A percentile compares a stretch with the other conserved stretches of the same genome.
Conservation (phyloP, 345 rosid species). For the Bruguiera parviflora region DNA sequence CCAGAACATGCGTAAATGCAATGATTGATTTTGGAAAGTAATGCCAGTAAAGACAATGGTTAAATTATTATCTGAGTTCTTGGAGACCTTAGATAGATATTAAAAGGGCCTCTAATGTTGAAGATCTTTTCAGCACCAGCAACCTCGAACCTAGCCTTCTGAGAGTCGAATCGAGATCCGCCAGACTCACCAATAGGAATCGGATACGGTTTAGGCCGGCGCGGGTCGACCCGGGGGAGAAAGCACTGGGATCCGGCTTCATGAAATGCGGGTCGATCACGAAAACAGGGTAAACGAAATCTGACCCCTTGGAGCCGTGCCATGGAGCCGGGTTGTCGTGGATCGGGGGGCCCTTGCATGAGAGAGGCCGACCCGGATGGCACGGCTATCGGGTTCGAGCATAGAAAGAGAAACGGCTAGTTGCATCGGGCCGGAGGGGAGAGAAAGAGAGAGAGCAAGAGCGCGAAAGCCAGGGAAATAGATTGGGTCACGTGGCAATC, state of each 20-base stretch:
- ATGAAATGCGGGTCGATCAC: conserved; percentile 87
- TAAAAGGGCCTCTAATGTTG: too few relatives aligned
- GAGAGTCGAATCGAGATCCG: conserved; percentile 57
- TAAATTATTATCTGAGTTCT: too few relatives aligned
- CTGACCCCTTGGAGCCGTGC: conserved; percentile 49
- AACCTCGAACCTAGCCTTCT: conserved; percentile 62
- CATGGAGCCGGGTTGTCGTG: conserved; percentile 92
- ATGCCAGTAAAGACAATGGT: too few relatives aligned
- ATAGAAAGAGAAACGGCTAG: conserved; percentile 8
- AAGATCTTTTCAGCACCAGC: conserved; percentile 24
- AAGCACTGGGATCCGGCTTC: conserved; percentile 63
- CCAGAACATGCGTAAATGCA: too few relatives aligned
- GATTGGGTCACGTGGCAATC: too few relatives aligned
- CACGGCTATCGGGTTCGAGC: conserved; percentile 30
- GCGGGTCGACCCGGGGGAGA: conserved; percentile 65
- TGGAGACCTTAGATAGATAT: too few relatives aligned
- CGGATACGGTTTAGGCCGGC: conserved; percentile 78
- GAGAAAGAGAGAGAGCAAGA: neutral
- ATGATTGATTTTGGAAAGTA: too few relatives aligned
- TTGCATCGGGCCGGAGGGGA: conserved; percentile 5
- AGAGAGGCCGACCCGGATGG: conserved; percentile 53
- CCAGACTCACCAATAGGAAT: conserved; percentile 74
- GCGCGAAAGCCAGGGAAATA: too few relatives aligned
- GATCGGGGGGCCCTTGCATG: conserved; percentile 75
- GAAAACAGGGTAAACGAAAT: conserved; percentile 64